Evolutionary conservation across 257 asterid species (phyloP).

Genomic region (Craterostigma plantagineum): DNA sequence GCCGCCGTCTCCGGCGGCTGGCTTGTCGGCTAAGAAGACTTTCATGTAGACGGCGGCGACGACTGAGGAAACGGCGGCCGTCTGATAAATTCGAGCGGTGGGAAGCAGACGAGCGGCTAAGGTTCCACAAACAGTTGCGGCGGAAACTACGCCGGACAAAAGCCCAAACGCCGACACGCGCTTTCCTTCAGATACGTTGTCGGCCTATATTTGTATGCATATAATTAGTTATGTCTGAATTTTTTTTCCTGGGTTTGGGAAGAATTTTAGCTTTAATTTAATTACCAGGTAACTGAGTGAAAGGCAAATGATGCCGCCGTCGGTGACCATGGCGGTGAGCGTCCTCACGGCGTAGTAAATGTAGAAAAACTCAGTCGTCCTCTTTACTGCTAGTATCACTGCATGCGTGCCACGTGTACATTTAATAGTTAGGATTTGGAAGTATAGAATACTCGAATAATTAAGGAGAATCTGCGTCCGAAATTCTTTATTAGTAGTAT

Average conservation of each 20-base stretch:
- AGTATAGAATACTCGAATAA: background rate
- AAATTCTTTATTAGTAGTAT: background rate
- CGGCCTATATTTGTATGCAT: slow-evolving; percentile 34
- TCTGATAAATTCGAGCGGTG: slow-evolving; percentile 34
- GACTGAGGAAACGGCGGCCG: slow-evolving; percentile 9
- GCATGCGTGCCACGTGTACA: background rate
- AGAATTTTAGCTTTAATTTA: too few species aligned
- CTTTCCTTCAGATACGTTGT: slow-evolving; percentile 24
- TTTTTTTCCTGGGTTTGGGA: too few species aligned
- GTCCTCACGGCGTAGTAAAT: slow-evolving; percentile 29
- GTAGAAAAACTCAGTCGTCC: slow-evolving; percentile 26
- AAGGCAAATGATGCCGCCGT: slow-evolving; percentile 29
- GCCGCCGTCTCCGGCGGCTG: slow-evolving; percentile 4
- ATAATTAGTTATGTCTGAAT: too few species aligned
- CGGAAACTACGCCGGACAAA: slow-evolving; percentile 22
- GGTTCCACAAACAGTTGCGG: slow-evolving; percentile 29
- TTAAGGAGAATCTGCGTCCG: background rate
- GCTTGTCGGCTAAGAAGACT: slow-evolving; percentile 23
- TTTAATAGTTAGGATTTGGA: background rate
- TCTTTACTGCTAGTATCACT: slow-evolving; percentile 30
- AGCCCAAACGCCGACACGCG: slow-evolving; percentile 40
- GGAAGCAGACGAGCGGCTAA: slow-evolving; percentile 33
- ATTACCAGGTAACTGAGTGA: slow-evolving; percentile 41
- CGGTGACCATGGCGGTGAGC: slow-evolving; percentile 32
- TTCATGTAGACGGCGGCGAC: slow-evolving; percentile 26